A percentile compares a stretch with the other conserved stretches of the same genome.
phyloP scores from a whole-genome alignment of 331 rosid genomes.

The Phaseolus coccineus region DNA sequence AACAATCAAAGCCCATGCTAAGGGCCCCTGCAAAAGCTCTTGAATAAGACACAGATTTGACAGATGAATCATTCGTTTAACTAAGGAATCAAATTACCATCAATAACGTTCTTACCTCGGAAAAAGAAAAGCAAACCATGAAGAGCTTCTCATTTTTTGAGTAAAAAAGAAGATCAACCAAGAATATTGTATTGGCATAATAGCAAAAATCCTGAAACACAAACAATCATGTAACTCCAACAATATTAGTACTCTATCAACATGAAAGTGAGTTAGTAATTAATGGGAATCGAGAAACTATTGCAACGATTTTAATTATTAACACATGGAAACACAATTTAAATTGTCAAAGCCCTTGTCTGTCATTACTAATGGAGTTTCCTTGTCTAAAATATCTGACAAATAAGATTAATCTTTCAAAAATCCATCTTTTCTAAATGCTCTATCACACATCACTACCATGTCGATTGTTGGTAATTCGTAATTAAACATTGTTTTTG shows the following conservation, averaged over 20 bases:
- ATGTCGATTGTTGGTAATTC: background rate
- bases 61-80: conserved; percentile 31
- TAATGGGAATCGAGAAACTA: conserved; percentile 32
- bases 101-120: conserved; percentile 67
- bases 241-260: conserved; percentile 6
- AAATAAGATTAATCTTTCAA: conserved; percentile 11
- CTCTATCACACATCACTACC: conserved; percentile 25
- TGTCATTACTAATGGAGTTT: background rate
- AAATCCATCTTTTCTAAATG: background rate
- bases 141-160: conserved; percentile 83
- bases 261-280: background rate
- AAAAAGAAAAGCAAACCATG: conserved; percentile 88
- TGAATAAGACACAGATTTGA: conserved; percentile 40
- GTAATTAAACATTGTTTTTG: background rate
- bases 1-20: conserved; percentile 87
- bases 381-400: background rate
- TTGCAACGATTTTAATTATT: conserved; percentile 18
- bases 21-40: conserved; percentile 71
- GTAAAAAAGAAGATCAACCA: conserved; percentile 76
- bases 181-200: conserved; percentile 83
- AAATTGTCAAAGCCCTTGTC: conserved; percentile 25
- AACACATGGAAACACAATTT: background rate
- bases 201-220: conserved; percentile 82
- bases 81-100: conserved; percentile 20
- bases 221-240: conserved; percentile 13